Base-by-base conservation (phyloP, 2,329 filamentous ascomycete genomes). In the Claviceps cyperi region DNA sequence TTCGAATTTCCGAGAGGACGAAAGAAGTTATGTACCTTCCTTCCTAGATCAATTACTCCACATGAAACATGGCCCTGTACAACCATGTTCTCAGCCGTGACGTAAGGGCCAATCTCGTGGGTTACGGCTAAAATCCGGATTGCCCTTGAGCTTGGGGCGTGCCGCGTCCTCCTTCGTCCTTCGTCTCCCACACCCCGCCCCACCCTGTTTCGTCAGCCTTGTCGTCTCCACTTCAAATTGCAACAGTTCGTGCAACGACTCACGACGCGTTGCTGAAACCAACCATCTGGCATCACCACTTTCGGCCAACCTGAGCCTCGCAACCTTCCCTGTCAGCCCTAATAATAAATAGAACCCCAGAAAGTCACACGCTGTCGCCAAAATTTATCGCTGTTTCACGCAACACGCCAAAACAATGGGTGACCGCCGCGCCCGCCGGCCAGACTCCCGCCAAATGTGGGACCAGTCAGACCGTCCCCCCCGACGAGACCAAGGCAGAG, bases 361-460 rank as follows among this genome's bases (percentile, higher is more conserved):
- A n/a, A 19, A 15, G 9, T 39, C 13, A 39, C 15, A 14, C 38
- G 4, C 8, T 19, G 9, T 21, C 38, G 15, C n/a, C n/a, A 17
- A 39, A 39, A 17, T 1, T 1, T 4, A 28, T 28, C 9, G 11
- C 17, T 43, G 13, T 7, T 43, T 43, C 5, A 40, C 8, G 17
- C 39, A 47, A n/a, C 15, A 28, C n/a, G 19, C 7, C 14, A 36
- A 5, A 11, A 58, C 0, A 17, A 68, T 68, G 62, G 59, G 55
- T 46, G 66, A 68, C 53, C 60, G 65, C 46, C 61, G 65, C 45
- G 53, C 55, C 24, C 61, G 64, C 48, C 62, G 66, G 44, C 62
- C 62, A 22, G 79, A 83, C 56, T 78, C 74, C 63, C 74, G 74
- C 47, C 70, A 76, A 48, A 79, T 78, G 73, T 79, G 78, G 76